Base-by-base conservation (phyloP, 805 yeast genomes). In the Ogataea polymorpha region DNA sequence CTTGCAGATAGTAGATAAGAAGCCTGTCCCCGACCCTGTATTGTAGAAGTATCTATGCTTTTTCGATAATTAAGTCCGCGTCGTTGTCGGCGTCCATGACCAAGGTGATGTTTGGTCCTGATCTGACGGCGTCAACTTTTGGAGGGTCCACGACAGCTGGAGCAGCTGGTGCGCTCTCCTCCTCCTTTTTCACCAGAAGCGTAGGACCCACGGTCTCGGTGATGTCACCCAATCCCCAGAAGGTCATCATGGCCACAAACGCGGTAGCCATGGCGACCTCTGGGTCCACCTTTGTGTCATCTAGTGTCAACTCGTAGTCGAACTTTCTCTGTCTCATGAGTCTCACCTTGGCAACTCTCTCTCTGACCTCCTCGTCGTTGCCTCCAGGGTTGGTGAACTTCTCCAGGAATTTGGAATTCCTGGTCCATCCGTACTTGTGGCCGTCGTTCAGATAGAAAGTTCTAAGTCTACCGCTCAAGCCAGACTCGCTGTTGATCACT, bases 181-280 rank as follows among this genome's bases (percentile, higher is more conserved):
- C 42, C 20, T 21, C 44, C 23, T 28, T 45, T 36, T 46, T 48
- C 30, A 42, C 39, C 31, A 49, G 45, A 29, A 43, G 42, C 6
- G 79, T 73, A 18, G 81, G 81, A 13, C 81, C 81, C 33, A 71
- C 65, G 18, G 81, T 74, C 39, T 68, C 72, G 12, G 80, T 74
- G 45, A 62, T 63, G 54, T 68, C 75, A 37, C 80, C 80, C 36
- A 67, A 56, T 16, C 79, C 79, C 86, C 86, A 80, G 59, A 78
- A 80, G n/a, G 83, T 75, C 63, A 76, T 65, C 80, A 80, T 78
- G 14, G 82, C 69, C 39, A 77, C 59, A 50, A 79, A 80, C 1
- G 72, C 82, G 6, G 85, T 77, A n/a, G 79, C 75, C 37, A 80
- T 55, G 3, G 76, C 82, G 30, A 72, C 63, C 41, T 74, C 75